Percentiles rank a stretch among this genome's conserved stretches.
These are phyloP conservation scores for Russula earlei DNA, from an alignment of 768 basidiomycete species.

Conservation along the genomic window DNA sequence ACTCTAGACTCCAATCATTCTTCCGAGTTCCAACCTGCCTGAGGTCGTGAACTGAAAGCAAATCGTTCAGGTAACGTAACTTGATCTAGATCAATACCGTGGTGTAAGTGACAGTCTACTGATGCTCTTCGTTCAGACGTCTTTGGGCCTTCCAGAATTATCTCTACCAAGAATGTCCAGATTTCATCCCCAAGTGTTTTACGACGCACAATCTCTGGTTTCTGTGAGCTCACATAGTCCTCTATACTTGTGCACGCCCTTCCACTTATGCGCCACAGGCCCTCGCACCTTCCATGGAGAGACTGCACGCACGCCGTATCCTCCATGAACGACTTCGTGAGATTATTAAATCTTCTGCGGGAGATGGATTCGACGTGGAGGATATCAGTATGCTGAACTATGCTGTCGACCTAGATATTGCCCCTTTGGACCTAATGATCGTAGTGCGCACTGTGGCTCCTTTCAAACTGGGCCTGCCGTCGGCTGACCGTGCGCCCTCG, in stretches of 20 bases:
- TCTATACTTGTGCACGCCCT: background rate
- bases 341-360: background rate
- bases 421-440: conserved; percentile 14
- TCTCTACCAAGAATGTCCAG: background rate
- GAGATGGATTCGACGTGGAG: conserved; percentile 6
- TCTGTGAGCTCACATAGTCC: background rate
- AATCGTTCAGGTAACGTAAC: no score
- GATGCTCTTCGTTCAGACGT: background rate
- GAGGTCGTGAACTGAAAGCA: no score
- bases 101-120: no score
- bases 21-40: no score
- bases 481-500: background rate
- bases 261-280: background rate
- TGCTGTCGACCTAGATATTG: conserved; percentile 11
- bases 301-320: background rate
- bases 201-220: conserved; percentile 7
- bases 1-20: no score
- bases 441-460: background rate
- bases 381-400: conserved; percentile 14
- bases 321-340: conserved; percentile 6
- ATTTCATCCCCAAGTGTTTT: conserved; percentile 7
- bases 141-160: no score
- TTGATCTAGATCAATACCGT: no score
- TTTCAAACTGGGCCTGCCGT: background rate
- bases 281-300: conserved; percentile 1